phyloP scores from a whole-genome alignment of 1,284 basidiomycete genomes.

The Ceratobasidium papillatum region DNA sequence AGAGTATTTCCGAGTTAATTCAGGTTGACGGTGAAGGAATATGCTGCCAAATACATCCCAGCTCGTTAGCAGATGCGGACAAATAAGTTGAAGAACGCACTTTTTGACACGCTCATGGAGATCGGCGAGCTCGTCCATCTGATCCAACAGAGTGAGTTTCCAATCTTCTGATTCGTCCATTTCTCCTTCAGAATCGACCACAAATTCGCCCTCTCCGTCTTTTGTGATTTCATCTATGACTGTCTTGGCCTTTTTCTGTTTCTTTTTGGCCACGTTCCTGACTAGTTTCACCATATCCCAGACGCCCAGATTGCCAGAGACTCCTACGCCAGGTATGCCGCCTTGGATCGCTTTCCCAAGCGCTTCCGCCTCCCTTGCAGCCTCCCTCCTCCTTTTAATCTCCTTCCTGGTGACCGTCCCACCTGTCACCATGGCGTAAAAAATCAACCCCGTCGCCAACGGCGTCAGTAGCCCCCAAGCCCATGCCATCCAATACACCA shows the following conservation, averaged over 20 bases:
- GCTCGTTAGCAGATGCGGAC: not conserved
- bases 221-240: constrained; percentile 49
- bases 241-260: constrained; percentile 44
- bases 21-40: constrained; percentile 69
- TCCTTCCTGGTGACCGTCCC: constrained; percentile 27
- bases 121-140: constrained; percentile 60
- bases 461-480: constrained; percentile 56
- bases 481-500: constrained; percentile 51
- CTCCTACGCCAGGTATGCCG: constrained; percentile 16
- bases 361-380: constrained; percentile 53
- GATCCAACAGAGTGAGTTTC: constrained; percentile 55
- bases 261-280: constrained; percentile 25
- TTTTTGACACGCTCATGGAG: constrained; percentile 72
- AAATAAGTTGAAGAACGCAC: constrained; percentile 53
- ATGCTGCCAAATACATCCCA: constrained; percentile 58
- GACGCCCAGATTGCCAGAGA: constrained; percentile 15
- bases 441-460: not conserved
- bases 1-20: constrained; percentile 60
- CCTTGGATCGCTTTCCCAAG: constrained; percentile 61
- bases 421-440: constrained; percentile 7
- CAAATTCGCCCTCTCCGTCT: constrained; percentile 47
- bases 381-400: constrained; percentile 14
- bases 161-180: constrained; percentile 54
- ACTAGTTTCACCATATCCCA: constrained; percentile 25
- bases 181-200: constrained; percentile 39